Percentiles rank a stretch among this genome's conserved stretches.
These are phyloP conservation scores for Kluyveromyces marxianus DNA, from an alignment of 1,139 yeast genomes.

Conservation along the genomic window DNA sequence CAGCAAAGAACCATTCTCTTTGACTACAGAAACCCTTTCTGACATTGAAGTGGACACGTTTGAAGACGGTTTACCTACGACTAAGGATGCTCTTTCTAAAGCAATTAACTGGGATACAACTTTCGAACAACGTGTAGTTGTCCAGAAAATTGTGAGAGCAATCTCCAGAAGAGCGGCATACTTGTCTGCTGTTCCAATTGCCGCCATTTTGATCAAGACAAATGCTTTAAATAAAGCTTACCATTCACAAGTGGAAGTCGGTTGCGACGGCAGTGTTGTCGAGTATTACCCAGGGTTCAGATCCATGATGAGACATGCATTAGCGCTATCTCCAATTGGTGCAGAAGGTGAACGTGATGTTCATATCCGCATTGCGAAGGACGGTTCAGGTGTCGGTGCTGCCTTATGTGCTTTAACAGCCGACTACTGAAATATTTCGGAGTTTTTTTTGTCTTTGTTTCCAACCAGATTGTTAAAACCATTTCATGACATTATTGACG, in stretches of 20 bases:
- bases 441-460: not conserved
- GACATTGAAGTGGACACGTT: slow-evolving; percentile 69
- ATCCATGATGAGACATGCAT: slow-evolving; percentile 66
- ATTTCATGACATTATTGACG: too few species aligned
- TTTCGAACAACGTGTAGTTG: slow-evolving; percentile 57
- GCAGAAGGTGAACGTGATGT: slow-evolving; percentile 63
- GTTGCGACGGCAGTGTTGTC: slow-evolving; percentile 91
- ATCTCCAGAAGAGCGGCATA: slow-evolving; percentile 80
- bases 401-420: slow-evolving; percentile 68
- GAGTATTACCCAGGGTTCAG: slow-evolving; percentile 88
- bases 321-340: slow-evolving; percentile 61
- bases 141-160: slow-evolving; percentile 67
- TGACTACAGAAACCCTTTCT: slow-evolving; percentile 78
- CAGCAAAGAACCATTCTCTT: slow-evolving; percentile 67
- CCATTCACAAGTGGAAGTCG: slow-evolving; percentile 72
- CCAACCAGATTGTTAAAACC: not conserved
- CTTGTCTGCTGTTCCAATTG: slow-evolving; percentile 79
- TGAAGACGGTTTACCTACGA: slow-evolving; percentile 57
- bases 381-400: slow-evolving; percentile 95
- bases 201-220: slow-evolving; percentile 61
- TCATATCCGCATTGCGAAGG: slow-evolving; percentile 74
- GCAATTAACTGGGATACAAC: slow-evolving; percentile 61
- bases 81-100: slow-evolving; percentile 57
- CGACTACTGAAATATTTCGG: slow-evolving; percentile 6
- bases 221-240: slow-evolving; percentile 47